phyloP scores from a whole-genome alignment of 106 monocot genomes.

The Phalaenopsis aphrodite region DNA sequence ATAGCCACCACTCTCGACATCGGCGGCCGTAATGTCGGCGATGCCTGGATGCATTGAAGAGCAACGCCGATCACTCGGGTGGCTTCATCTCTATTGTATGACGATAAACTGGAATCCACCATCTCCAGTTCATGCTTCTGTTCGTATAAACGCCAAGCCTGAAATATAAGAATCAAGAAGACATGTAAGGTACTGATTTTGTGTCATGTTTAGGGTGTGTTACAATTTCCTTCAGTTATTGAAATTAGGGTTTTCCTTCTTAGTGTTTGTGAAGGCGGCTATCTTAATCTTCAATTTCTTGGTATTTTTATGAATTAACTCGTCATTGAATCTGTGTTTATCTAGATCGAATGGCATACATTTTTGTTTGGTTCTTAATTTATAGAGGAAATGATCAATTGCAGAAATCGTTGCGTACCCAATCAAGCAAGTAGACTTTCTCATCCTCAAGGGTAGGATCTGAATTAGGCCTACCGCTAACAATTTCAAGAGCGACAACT shows the following conservation, averaged over 20 bases:
- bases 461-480: conserved; percentile 61
- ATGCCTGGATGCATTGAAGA: conserved; percentile 76
- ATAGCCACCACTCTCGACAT: conserved; percentile 90
- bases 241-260: too few relatives aligned
- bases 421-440: conserved; percentile 77
- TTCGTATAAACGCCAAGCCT: conserved; percentile 77
- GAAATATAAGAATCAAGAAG: not conserved
- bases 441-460: conserved; percentile 33
- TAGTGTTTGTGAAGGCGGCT: too few relatives aligned
- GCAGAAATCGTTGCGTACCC: conserved; percentile 32
- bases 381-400: too few relatives aligned
- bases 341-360: too few relatives aligned
- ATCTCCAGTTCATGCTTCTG: conserved; percentile 37
- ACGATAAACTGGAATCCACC: conserved; percentile 42
- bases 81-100: conserved; percentile 34
- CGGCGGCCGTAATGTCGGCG: conserved; percentile 49
- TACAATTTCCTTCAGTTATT: too few relatives aligned
- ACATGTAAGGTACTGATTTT: not conserved
- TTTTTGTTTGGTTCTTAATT: too few relatives aligned
- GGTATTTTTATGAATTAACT: too few relatives aligned
- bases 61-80: conserved; percentile 43
- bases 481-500: conserved; percentile 58
- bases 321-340: too few relatives aligned
- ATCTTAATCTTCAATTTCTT: too few relatives aligned
- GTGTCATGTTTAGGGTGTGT: too few relatives aligned